Conservation (phyloP, 805 yeast genomes). For the Wickerhamiella domercqiae region DNA sequence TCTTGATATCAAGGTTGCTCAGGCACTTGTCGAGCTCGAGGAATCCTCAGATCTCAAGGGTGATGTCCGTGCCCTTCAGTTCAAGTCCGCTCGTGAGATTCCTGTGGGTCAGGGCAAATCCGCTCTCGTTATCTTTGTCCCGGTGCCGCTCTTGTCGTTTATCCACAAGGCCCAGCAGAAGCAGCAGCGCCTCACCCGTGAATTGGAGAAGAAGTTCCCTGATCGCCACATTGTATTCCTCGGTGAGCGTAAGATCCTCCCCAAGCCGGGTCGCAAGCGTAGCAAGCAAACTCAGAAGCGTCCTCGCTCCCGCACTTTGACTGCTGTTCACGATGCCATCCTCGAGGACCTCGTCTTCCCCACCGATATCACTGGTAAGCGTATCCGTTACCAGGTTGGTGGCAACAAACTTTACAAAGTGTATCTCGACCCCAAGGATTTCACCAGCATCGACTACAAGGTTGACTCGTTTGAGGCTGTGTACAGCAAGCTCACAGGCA, state of each 20-base stretch:
- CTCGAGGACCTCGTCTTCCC: slow-evolving; percentile 99
- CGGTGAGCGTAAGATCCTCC: slow-evolving; percentile 98
- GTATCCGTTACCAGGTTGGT: slow-evolving; percentile 97
- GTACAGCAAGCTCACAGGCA: slow-evolving; percentile 97
- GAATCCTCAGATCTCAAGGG: slow-evolving; percentile 87
- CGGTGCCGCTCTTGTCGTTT: slow-evolving; percentile 81
- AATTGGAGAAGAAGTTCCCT: slow-evolving; percentile 99
- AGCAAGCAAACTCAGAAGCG: slow-evolving; percentile 94
- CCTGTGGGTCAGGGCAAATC: slow-evolving; percentile 97
- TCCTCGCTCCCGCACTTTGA: slow-evolving; percentile 98
- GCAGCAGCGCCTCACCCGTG: slow-evolving; percentile 87
- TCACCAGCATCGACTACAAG: slow-evolving; percentile 93
- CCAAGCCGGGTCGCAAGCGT: slow-evolving; percentile 87
- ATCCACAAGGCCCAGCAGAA: slow-evolving; percentile 98
- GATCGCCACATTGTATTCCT: slow-evolving; percentile 98
- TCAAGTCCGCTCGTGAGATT: slow-evolving; percentile 96
- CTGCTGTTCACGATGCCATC: slow-evolving; percentile 96
- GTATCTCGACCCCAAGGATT: slow-evolving; percentile 94
- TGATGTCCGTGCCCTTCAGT: slow-evolving; percentile 95
- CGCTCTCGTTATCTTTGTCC: slow-evolving; percentile 96
- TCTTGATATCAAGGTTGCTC: slow-evolving; percentile 98
- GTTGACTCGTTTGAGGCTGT: slow-evolving; percentile 98
- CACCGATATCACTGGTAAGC: slow-evolving; percentile 97
- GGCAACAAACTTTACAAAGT: slow-evolving; percentile 98
- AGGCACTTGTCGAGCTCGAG: slow-evolving; percentile 95